Base-by-base conservation (phyloP, 2,329 filamentous ascomycete species). In the Dactylonectria estremocensis region DNA sequence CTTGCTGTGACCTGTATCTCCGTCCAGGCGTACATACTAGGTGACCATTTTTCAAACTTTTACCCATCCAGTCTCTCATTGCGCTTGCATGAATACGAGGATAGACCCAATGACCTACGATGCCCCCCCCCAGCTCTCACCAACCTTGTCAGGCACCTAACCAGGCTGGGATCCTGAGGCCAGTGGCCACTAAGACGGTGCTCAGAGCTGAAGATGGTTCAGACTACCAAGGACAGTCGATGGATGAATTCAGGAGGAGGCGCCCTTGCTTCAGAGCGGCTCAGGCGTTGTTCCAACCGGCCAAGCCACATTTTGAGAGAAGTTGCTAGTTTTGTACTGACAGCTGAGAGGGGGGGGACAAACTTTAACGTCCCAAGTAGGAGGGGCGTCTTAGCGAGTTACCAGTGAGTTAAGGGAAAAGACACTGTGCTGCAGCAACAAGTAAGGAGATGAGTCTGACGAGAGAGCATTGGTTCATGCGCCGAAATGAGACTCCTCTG, bases 11-110 rank as follows among this genome's bases (percentile, higher is more conserved):
- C 70, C 65, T 75, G 70, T 63, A 76, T 69, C 62, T 64, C 70
- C 54, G 62, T 54, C 65, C 68, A 9, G 68, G 52, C 45, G 24
- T 28, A 28, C 24, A 5, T 28, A 5, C 46, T 70, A 64, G 68
- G 52, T 66, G 64, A 33, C 65, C 67, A 72, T 66, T 67, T 67
- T 28, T 28, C 24, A 28, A 28, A 4, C 24, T 2, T 28, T 28
- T 35, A 66, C 22, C 63, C 56, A 48, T 61, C 53, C 24, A 49
- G 48, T n/a, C 62, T 45, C 52, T 67, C 57, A 66, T 66, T 62
- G 67, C 62, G 62, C 59, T 68, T 68, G 66, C 69, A 76, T 76
- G 74, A 76, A 76, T 76, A 76, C 74, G 74, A 76, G 74, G 56
- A 64, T 28, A 46, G 59, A 28, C 61, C 68, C 56, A 61, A 54